Conservation (phyloP, 169 alveolate genomes). For the Theileria luwenshuni region DNA sequence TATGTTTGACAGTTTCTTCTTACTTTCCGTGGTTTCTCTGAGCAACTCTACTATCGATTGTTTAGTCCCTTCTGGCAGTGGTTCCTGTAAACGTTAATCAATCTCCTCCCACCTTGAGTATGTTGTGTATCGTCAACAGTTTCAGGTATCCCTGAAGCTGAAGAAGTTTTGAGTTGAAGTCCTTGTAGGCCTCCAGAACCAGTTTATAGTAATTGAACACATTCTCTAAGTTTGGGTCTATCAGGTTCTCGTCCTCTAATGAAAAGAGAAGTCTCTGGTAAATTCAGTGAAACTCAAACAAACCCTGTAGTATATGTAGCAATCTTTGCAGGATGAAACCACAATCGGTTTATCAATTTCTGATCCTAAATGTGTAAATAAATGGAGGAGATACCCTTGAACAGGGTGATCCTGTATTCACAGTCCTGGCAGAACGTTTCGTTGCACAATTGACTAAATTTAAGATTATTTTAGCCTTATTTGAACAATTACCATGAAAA, state of each 20-base stretch:
- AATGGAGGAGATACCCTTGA: neutral
- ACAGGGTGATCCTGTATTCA: conserved; percentile 10
- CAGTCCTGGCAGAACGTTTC: conserved; percentile 57
- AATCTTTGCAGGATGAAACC: conserved; percentile 33
- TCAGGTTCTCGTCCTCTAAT: neutral
- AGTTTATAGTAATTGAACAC: conserved; percentile 19
- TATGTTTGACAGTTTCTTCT: conserved; percentile 44
- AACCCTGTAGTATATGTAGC: conserved; percentile 46
- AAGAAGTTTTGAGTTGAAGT: conserved; percentile 17
- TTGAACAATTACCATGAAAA: conserved; percentile 42
- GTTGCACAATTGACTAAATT: conserved; percentile 58
- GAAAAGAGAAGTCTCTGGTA: conserved; percentile 20
- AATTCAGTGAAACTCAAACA: neutral
- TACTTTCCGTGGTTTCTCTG: conserved; percentile 19
- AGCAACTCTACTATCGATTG: conserved; percentile 13
- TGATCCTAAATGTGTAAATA: neutral
- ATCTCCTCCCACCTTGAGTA: conserved; percentile 37
- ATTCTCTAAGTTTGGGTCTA: conserved; percentile 12
- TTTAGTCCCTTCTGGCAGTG: conserved; percentile 58
- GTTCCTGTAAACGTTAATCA: conserved; percentile 33
- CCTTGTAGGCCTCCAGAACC: conserved; percentile 30
- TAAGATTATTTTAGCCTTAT: neutral
- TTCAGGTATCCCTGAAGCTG: conserved; percentile 61
- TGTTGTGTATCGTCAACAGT: conserved; percentile 39
- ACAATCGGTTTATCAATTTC: conserved; percentile 6